A percentile compares a stretch with the other conserved stretches of the same genome.
Evolutionary conservation across 2,329 filamentous ascomycete species (phyloP).

Genomic region (Apiospora malaysiana): DNA sequence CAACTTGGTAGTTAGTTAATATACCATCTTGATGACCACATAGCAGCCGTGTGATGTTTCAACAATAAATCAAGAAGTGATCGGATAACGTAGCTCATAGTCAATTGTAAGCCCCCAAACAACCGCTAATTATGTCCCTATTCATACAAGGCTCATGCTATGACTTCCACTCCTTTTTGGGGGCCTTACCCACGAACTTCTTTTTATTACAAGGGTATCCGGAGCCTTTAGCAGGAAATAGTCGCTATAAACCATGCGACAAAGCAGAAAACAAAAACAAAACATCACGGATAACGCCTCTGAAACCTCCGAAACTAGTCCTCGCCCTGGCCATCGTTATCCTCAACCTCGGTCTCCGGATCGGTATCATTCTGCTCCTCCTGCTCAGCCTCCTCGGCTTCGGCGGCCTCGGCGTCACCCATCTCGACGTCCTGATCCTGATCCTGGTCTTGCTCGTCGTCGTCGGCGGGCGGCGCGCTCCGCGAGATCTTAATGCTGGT

Average conservation of each 20-base stretch:
- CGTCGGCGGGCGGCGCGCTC: not conserved
- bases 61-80: not conserved
- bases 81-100: not conserved
- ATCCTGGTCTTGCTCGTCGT: conserved; percentile 25
- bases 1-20: too few species aligned
- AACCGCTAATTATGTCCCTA: conserved; percentile 13
- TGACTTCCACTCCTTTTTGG: not conserved
- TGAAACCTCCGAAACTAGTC: not conserved
- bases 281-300: not conserved
- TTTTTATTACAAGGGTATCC: conserved; percentile 17
- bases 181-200: not conserved
- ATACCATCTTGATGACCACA: too few species aligned
- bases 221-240: conserved; percentile 8
- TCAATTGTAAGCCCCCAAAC: not conserved
- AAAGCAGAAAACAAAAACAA: not conserved
- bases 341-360: conserved; percentile 43
- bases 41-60: too few species aligned
- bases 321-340: conserved; percentile 27
- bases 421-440: conserved; percentile 29
- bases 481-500: conserved; percentile 5
- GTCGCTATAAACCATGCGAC: conserved; percentile 1
- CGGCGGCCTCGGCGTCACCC: conserved; percentile 26
- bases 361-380: conserved; percentile 38
- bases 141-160: conserved; percentile 7
- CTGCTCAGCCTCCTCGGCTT: conserved; percentile 27